Conservation (phyloP, 306 rosid genomes). For the Quercus glauca region DNA sequence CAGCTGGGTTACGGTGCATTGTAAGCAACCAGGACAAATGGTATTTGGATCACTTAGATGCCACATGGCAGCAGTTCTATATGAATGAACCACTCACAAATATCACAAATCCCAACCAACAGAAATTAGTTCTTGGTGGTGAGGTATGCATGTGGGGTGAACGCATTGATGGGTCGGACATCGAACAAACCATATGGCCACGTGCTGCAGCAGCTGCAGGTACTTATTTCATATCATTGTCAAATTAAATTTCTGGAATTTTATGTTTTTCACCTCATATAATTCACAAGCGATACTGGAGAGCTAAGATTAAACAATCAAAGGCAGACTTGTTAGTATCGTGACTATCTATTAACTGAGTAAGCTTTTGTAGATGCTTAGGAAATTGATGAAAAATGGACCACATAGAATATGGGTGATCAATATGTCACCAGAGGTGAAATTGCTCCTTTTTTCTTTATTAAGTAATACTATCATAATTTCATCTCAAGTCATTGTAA, state of each 20-base stretch:
- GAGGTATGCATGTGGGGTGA: conserved; percentile 56
- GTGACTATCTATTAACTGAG: background rate
- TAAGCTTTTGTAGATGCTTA: background rate
- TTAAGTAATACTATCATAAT: background rate
- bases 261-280: background rate
- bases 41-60: conserved; percentile 45
- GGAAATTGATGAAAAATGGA: background rate
- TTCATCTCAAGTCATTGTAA: background rate
- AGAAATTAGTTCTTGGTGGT: conserved; percentile 36
- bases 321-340: background rate
- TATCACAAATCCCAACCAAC: conserved; percentile 29
- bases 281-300: background rate
- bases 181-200: conserved; percentile 49
- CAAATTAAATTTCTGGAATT: background rate
- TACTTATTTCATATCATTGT: background rate
- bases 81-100: conserved; percentile 37
- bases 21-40: conserved; percentile 54
- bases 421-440: background rate
- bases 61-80: conserved; percentile 38
- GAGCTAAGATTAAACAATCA: background rate
- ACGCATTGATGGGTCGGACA: conserved; percentile 34
- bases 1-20: conserved; percentile 46
- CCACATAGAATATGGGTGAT: background rate
- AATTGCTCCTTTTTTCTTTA: background rate
- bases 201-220: conserved; percentile 59